Conservation (phyloP, 2,329 filamentous ascomycete genomes). For the Colletotrichum limetticola region DNA sequence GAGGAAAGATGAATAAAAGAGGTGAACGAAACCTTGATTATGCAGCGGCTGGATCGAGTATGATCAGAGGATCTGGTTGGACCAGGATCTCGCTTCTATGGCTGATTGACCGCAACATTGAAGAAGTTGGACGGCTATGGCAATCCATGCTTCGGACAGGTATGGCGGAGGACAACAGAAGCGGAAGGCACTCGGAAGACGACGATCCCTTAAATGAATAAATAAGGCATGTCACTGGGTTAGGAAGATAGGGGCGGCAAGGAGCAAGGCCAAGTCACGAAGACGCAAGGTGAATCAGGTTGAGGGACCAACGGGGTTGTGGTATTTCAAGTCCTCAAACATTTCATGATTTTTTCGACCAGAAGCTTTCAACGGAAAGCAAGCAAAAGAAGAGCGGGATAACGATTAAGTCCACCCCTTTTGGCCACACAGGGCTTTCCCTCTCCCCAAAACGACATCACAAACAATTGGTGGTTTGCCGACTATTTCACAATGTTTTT, state of each 20-base stretch:
- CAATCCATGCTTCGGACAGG: too few relatives aligned
- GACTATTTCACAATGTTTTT: slow-evolving; percentile 31
- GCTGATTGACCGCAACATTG: too few relatives aligned
- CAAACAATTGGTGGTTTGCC: slow-evolving; percentile 26
- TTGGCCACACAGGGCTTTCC: slow-evolving; percentile 98
- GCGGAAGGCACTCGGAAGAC: too few relatives aligned
- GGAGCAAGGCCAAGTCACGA: background rate
- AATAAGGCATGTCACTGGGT: background rate
- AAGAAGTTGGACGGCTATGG: too few relatives aligned
- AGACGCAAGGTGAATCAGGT: background rate
- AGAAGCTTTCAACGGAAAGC: background rate
- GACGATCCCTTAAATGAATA: background rate
- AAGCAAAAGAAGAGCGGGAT: slow-evolving; percentile 62
- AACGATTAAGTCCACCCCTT: slow-evolving; percentile 91
- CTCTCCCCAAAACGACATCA: slow-evolving; percentile 61
- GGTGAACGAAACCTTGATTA: too few relatives aligned
- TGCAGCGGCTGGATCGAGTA: too few relatives aligned
- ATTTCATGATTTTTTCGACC: slow-evolving; percentile 16
- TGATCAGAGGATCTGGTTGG: too few relatives aligned
- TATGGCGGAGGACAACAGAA: too few relatives aligned
- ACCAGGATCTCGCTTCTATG: too few relatives aligned
- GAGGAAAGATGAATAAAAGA: too few relatives aligned
- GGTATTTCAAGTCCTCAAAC: slow-evolving; percentile 26
- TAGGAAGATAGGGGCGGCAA: background rate
- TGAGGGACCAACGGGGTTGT: slow-evolving; percentile 22